These are phyloP conservation scores for Aureobasidium sp. DNA, from an alignment of 2,329 filamentous ascomycete genomes.

Conservation along the genomic window DNA sequence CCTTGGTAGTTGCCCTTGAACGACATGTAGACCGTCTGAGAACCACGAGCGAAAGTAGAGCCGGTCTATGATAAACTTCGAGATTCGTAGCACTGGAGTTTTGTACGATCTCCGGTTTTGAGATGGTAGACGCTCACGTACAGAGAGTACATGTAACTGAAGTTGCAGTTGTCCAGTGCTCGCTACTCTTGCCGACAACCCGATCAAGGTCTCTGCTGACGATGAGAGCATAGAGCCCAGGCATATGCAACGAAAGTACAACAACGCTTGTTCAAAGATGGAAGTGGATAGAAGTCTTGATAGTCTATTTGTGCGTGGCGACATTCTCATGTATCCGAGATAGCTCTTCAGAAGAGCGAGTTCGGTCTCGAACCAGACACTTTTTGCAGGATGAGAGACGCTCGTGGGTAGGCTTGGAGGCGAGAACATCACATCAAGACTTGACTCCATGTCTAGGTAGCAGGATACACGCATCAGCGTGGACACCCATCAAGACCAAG, in stretches of 20 bases:
- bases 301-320: too few species aligned
- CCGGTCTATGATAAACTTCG: background rate
- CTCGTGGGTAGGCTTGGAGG: background rate
- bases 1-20: background rate
- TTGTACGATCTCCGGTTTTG: background rate
- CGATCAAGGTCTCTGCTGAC: background rate
- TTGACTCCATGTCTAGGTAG: background rate
- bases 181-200: background rate
- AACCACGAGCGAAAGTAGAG: background rate
- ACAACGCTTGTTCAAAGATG: background rate
- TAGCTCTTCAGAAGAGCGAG: background rate
- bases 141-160: background rate
- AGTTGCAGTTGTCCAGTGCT: background rate
- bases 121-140: background rate
- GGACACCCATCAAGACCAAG: background rate
- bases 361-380: background rate
- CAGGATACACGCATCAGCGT: background rate
- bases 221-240: background rate
- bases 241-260: background rate
- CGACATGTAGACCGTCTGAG: background rate
- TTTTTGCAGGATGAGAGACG: background rate
- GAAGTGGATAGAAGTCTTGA: too few species aligned
- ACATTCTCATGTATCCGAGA: background rate
- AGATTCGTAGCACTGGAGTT: too few species aligned
- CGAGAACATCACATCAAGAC: background rate